Conservation (phyloP, 345 rosid species). For the Salix exigua region DNA sequence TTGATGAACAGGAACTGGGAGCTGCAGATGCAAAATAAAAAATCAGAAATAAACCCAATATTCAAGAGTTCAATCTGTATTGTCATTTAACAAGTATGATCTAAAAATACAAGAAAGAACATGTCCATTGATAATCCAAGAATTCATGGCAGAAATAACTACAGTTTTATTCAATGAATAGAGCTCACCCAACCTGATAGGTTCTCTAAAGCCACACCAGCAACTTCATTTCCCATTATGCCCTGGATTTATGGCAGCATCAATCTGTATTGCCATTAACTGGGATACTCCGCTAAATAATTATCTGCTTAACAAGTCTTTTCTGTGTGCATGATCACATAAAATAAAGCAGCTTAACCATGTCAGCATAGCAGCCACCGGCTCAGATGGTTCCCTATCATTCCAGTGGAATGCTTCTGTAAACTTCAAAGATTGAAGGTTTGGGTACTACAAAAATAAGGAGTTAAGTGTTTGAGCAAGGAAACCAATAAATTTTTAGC, state of each 20-base stretch:
- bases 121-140: not conserved
- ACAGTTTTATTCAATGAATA: not conserved
- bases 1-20: slow-evolving; percentile 85
- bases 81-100: not conserved
- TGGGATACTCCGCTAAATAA: slow-evolving; percentile 40
- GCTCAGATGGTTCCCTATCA: too few relatives aligned
- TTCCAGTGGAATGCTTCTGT: too few relatives aligned
- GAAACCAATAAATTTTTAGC: too few relatives aligned
- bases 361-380: too few relatives aligned
- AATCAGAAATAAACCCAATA: not conserved
- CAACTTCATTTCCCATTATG: slow-evolving; percentile 88
- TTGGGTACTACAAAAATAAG: too few relatives aligned
- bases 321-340: too few relatives aligned
- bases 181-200: slow-evolving; percentile 84
- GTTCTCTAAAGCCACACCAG: slow-evolving; percentile 87
- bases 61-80: too few relatives aligned
- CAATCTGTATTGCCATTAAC: slow-evolving; percentile 90
- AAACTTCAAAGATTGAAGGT: too few relatives aligned
- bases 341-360: too few relatives aligned
- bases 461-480: too few relatives aligned
- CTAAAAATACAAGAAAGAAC: not conserved
- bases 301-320: too few relatives aligned
- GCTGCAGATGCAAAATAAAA: slow-evolving; percentile 60
- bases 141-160: not conserved
- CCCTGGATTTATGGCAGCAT: slow-evolving; percentile 92